These are phyloP conservation scores for Cercospora canescens DNA, from an alignment of 2,329 filamentous ascomycete genomes.

Conservation along the genomic window DNA sequence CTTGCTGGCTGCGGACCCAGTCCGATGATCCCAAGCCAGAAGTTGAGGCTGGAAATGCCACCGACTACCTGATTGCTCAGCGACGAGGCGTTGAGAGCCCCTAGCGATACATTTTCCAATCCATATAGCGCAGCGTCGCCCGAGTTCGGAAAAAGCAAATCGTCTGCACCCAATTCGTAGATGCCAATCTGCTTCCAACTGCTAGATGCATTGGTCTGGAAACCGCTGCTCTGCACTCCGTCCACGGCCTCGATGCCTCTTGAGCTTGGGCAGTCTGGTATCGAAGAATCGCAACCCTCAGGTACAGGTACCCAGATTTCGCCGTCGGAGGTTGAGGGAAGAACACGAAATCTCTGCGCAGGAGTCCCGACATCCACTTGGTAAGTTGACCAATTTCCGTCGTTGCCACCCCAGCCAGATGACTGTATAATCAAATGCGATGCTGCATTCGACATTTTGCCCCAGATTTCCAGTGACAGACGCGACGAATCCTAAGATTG, in stretches of 20 bases:
- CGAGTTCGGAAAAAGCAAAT: conserved; percentile 1
- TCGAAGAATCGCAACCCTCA: conserved; percentile 7
- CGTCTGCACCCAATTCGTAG: conserved; percentile 1
- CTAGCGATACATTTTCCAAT: conserved; percentile 10
- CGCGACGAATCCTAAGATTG: not conserved
- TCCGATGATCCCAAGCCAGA: conserved; percentile 39
- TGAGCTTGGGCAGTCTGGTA: conserved; percentile 1
- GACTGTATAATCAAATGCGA: not conserved
- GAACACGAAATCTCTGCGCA: conserved; percentile 13
- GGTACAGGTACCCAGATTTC: conserved; percentile 15
- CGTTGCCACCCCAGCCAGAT: conserved; percentile 14
- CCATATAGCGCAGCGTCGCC: conserved; percentile 11
- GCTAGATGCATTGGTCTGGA: conserved; percentile 9
- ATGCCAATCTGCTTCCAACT: conserved; percentile 11
- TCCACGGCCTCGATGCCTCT: conserved; percentile 8
- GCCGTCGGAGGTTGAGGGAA: conserved; percentile 6
- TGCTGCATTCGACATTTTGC: not conserved
- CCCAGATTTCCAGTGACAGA: not conserved
- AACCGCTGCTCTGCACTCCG: conserved; percentile 4
- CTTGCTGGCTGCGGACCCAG: conserved; percentile 24
- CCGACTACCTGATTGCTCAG: conserved; percentile 6
- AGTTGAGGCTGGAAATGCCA: conserved; percentile 25
- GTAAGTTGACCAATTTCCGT: conserved; percentile 20
- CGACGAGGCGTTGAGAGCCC: not conserved
- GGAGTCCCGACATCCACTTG: conserved; percentile 12